These are phyloP conservation scores for Arachnopeziza araneosa DNA, from an alignment of 2,329 filamentous ascomycete genomes.

Conservation along the genomic window DNA sequence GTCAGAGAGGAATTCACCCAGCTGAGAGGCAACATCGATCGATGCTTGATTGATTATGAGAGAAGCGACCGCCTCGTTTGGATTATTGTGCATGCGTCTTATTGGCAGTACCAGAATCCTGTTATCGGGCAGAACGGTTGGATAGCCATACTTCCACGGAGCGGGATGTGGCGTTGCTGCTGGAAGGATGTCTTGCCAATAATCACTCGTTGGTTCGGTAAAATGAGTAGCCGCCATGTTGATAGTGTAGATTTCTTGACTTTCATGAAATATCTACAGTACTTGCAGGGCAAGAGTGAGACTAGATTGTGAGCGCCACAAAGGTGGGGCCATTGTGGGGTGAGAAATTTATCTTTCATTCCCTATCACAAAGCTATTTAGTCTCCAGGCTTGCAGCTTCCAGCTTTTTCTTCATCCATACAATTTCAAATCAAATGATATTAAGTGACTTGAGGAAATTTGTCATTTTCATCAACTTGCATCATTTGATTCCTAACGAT, in stretches of 20 bases:
- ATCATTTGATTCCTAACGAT: too few relatives aligned
- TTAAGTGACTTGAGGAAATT: too few relatives aligned
- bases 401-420: too few relatives aligned
- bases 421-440: too few relatives aligned
- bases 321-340: too few relatives aligned
- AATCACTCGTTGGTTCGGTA: constrained; percentile 23
- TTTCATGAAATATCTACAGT: not conserved
- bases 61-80: constrained; percentile 23
- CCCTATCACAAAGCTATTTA: too few relatives aligned
- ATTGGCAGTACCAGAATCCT: constrained; percentile 24
- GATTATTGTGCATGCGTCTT: constrained; percentile 7
- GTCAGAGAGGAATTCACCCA: constrained; percentile 14
- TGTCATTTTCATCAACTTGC: too few relatives aligned
- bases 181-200: constrained; percentile 24
- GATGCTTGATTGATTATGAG: constrained; percentile 25
- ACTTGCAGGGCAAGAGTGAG: not conserved
- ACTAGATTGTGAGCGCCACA: too few relatives aligned
- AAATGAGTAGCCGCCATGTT: constrained; percentile 12
- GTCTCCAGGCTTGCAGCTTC: too few relatives aligned
- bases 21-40: constrained; percentile 15
- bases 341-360: too few relatives aligned
- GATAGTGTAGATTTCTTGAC: not conserved
- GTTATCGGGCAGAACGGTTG: constrained; percentile 19
- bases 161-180: not conserved
- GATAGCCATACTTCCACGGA: constrained; percentile 21